Evolutionary conservation across 352 stramenopile species (phyloP).

Genomic region (Phytopythium kandeliae): DNA sequence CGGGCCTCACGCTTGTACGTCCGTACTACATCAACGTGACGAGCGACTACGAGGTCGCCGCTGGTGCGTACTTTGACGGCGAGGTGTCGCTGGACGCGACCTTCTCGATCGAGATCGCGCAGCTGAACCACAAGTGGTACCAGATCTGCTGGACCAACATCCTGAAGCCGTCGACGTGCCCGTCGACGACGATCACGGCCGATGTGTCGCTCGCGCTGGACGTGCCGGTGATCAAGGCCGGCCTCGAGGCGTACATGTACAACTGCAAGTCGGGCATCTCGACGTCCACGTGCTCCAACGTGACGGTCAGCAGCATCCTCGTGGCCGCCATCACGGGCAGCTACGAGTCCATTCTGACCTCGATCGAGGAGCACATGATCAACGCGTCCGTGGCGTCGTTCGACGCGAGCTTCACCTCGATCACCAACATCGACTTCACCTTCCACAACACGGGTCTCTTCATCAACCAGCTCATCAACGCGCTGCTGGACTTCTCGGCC

Average conservation of each 20-base stretch:
- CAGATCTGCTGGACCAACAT: slow-evolving; percentile 54
- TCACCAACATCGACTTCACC: slow-evolving; percentile 44
- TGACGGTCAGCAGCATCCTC: slow-evolving; percentile 39
- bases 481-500: slow-evolving; percentile 39
- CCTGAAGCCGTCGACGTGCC: slow-evolving; percentile 38
- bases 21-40: slow-evolving; percentile 40
- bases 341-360: slow-evolving; percentile 28
- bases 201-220: slow-evolving; percentile 30
- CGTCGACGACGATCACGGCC: slow-evolving; percentile 27
- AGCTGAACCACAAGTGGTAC: slow-evolving; percentile 57
- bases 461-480: slow-evolving; percentile 39
- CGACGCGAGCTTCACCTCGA: slow-evolving; percentile 32
- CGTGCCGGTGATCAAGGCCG: slow-evolving; percentile 15
- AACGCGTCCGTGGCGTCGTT: slow-evolving; percentile 26
- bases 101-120: slow-evolving; percentile 37
- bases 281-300: slow-evolving; percentile 42
- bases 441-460: slow-evolving; percentile 35
- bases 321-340: slow-evolving; percentile 22
- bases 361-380: slow-evolving; percentile 24
- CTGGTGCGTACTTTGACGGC: slow-evolving; percentile 40
- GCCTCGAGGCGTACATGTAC: too few relatives aligned
- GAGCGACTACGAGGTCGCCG: slow-evolving; percentile 18
- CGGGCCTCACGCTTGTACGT: slow-evolving; percentile 12
- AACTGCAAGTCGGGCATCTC: slow-evolving; percentile 7
- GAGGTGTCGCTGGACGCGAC: too few relatives aligned